Evolutionary conservation across 2,329 filamentous ascomycete species (phyloP), one percentile per base, ranked within the genome.

Genomic region (Neonectria hederae): DNA sequence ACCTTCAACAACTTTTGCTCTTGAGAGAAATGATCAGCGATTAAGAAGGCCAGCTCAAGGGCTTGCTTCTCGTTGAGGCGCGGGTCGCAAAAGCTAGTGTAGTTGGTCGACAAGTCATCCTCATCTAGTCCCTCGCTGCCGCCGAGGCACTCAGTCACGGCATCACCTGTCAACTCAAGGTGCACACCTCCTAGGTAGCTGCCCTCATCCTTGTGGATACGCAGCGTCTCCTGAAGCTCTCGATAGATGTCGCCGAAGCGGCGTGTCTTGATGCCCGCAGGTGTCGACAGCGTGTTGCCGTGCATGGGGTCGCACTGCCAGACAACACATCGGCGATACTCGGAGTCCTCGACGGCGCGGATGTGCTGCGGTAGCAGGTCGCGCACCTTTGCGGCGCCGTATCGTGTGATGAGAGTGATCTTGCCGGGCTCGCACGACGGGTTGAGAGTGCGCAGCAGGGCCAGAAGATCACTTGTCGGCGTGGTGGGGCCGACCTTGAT

Each of bases 231-330:
- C 65, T 90, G 88, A 46, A 99, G 86, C 83, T 99, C 96, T 1
- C 87, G 88, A 77, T 97, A 90, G 73, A 99, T 97, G 77, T 96
- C 92, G 67, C 87, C 88, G 84, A 99, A 99, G 59, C 92, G 90
- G 17, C 96, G 88, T 2, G 96, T 99, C 84, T 99, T 99, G 81
- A 97, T 88, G 26, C 94, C 94, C 0, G 87, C 83, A 0, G 88
- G 86, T 0, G 92, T 95, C 21, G 87, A 86, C 46, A 85, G 82
- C 40, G 89, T 91, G 80, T 91, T 91, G 67, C 96, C 96, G 81
- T 99, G 96, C 96, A 99, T 99, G 22, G 96, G 96, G 80, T 99
- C 96, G 81, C 95, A 98, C 82, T 98, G 96, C 95, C 95, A 98
- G 72, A 97, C 93, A 4, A 97, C 93, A 22, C 79, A 81, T 54